These are phyloP conservation scores for Fusarium keratoplasticum DNA, from an alignment of 2,329 filamentous ascomycete genomes.

Conservation along the genomic window DNA sequence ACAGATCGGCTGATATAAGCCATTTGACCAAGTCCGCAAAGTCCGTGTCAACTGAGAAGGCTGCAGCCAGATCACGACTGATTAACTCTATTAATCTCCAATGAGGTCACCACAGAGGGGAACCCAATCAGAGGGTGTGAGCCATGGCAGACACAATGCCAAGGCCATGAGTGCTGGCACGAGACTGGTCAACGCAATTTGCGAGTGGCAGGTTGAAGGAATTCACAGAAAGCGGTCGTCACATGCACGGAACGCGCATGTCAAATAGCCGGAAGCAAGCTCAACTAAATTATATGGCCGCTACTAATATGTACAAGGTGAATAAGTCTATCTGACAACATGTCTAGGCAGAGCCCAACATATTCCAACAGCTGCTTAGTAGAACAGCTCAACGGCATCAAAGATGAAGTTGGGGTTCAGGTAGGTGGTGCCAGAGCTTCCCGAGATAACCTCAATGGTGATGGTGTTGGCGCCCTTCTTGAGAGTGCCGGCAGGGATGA, in stretches of 20 bases:
- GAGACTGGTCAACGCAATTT: neutral
- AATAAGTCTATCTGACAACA: slow-evolving; percentile 1
- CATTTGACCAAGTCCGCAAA: slow-evolving; percentile 30
- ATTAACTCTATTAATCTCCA: neutral
- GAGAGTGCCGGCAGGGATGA: slow-evolving; percentile 69
- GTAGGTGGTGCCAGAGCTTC: slow-evolving; percentile 65
- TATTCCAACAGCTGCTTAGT: slow-evolving; percentile 22
- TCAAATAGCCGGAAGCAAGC: neutral
- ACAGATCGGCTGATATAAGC: slow-evolving; percentile 42
- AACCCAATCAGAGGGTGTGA: neutral
- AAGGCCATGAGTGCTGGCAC: neutral
- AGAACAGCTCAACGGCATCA: slow-evolving; percentile 44
- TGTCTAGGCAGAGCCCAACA: neutral
- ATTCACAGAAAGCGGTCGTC: neutral
- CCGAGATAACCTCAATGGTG: slow-evolving; percentile 68
- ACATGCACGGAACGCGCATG: neutral
- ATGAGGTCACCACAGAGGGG: neutral
- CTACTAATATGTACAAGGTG: slow-evolving; percentile 38
- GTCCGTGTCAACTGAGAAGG: slow-evolving; percentile 3
- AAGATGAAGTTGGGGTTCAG: slow-evolving; percentile 66
- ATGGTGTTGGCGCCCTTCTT: slow-evolving; percentile 73
- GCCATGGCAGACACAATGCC: neutral
- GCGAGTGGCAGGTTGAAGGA: neutral
- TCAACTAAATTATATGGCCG: slow-evolving; percentile 4
- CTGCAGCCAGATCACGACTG: neutral